Evolutionary conservation across 176 grass and related monocot genomes (phyloP).

Genomic region (Lolium multiflorum): DNA sequence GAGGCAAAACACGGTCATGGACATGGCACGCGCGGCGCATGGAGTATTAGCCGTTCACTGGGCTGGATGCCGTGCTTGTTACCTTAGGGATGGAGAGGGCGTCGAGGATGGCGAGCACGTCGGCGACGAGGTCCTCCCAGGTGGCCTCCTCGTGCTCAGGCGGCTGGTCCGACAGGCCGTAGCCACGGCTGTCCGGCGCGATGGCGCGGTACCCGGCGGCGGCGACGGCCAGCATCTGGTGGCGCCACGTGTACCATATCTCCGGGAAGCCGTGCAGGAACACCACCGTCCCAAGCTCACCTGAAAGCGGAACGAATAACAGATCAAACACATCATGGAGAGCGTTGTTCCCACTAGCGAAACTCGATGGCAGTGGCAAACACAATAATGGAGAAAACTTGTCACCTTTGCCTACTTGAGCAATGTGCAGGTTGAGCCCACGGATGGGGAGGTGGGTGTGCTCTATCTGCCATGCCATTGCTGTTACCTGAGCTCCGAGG

Average conservation of each 20-base stretch:
- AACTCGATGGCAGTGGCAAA: background rate
- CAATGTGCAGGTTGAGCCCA: constrained; percentile 57
- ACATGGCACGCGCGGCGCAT: too few relatives aligned
- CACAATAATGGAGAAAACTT: background rate
- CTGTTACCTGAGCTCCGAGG: background rate
- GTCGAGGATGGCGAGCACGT: constrained; percentile 57
- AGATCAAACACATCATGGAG: background rate
- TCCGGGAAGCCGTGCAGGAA: constrained; percentile 73
- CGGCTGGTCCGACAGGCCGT: constrained; percentile 64
- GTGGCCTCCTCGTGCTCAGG: constrained; percentile 46
- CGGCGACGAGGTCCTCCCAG: constrained; percentile 52
- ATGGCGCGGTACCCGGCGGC: constrained; percentile 63
- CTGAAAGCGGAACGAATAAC: background rate
- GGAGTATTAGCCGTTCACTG: too few relatives aligned
- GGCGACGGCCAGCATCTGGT: constrained; percentile 66
- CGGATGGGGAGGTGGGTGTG: constrained; percentile 46
- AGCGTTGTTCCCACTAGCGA: background rate
- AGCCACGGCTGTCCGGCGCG: constrained; percentile 63
- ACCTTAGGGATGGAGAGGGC: constrained; percentile 36
- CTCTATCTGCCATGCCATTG: constrained; percentile 49
- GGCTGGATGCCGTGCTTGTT: too few relatives aligned
- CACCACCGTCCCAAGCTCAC: constrained; percentile 48
- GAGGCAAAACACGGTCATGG: background rate
- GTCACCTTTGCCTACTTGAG: constrained; percentile 50
- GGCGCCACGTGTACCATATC: constrained; percentile 76